Evolutionary conservation across 2,329 filamentous ascomycete species (phyloP).

Genomic region (Sclerotinia nivalis): DNA sequence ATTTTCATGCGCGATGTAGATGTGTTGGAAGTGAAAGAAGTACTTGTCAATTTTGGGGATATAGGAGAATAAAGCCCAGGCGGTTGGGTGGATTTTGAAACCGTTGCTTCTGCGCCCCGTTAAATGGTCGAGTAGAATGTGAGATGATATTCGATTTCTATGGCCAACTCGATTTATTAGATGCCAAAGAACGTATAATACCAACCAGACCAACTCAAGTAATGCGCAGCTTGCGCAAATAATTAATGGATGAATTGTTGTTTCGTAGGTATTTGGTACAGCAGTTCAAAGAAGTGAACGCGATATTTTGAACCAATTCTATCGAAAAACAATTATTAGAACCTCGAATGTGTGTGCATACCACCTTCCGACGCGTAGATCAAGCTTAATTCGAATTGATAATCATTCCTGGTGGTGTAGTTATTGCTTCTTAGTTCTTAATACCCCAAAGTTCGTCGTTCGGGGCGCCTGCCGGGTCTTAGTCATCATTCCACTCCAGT

Average conservation of each 20-base stretch:
- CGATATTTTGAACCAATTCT: slow-evolving; percentile 34
- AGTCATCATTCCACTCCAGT: slow-evolving; percentile 26
- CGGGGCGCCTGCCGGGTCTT: slow-evolving; percentile 21
- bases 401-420: slow-evolving; percentile 34
- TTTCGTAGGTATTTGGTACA: slow-evolving; percentile 21
- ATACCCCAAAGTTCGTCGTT: slow-evolving; percentile 32
- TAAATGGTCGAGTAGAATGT: neutral
- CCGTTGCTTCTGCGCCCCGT: slow-evolving; percentile 11
- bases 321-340: slow-evolving; percentile 29
- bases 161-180: slow-evolving; percentile 5
- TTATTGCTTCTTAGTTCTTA: slow-evolving; percentile 30
- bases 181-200: neutral
- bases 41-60: neutral
- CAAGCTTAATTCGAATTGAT: slow-evolving; percentile 35
- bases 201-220: neutral
- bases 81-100: slow-evolving; percentile 1
- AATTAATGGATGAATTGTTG: slow-evolving; percentile 24
- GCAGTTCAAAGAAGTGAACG: slow-evolving; percentile 27
- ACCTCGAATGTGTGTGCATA: slow-evolving; percentile 31
- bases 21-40: neutral
- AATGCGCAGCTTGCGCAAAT: slow-evolving; percentile 20
- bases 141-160: neutral
- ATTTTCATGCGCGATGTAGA: slow-evolving; percentile 20
- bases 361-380: slow-evolving; percentile 40
- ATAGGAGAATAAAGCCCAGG: slow-evolving; percentile 1